Base-by-base conservation (phyloP, 2,329 filamentous ascomycete genomes). In the Capronia epimyces region DNA sequence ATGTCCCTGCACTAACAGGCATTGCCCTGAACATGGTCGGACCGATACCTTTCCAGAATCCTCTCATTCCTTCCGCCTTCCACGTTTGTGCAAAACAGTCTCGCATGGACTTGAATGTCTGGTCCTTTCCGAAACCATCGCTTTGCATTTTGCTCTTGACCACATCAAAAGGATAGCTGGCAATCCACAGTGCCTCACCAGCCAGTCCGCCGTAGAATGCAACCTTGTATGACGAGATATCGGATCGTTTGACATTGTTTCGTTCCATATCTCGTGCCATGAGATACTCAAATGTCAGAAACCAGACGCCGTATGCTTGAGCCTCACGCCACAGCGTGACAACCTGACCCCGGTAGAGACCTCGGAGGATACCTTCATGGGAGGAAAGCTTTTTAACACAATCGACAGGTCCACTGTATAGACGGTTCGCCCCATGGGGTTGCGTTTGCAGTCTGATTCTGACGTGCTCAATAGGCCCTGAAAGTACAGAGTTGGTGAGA, bases 121-220 rank as follows among this genome's bases (percentile, higher is more conserved):
- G 82, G 57, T 79, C 72, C 43, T 68, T 69, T 2, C 87, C 89
- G 66, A 96, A 93, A 0, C 87, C 90, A 71, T 98, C 93, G 52
- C 86, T 95, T 79, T 98, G 93, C 91, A 97, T 96, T 81, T 95
- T 97, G 72, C 89, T 95, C 86, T 98, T 98, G 71, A 98, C 73
- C 22, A 98, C 91, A 71, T 98, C 93, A 59, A 98, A 86, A 18
- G 93, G 93, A 72, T 98, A 98, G 66, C 89, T 95, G 29, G 79
- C 79, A 49, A 98, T 75, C 93, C 93, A 98, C 50, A 98, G 79
- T 46, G 83, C 88, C 76, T 98, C 93, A 61, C 93, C 93, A 0
- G 93, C 93, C 34, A 98, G 70, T 39, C 93, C 93, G 58, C 93
- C 93, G 68, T 97, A 98, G 10, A 88, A 73, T 10, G 93, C 93